phyloP scores from a whole-genome alignment of 2,329 filamentous ascomycete species.

The Stagonosporopsis chrysanthemi region DNA sequence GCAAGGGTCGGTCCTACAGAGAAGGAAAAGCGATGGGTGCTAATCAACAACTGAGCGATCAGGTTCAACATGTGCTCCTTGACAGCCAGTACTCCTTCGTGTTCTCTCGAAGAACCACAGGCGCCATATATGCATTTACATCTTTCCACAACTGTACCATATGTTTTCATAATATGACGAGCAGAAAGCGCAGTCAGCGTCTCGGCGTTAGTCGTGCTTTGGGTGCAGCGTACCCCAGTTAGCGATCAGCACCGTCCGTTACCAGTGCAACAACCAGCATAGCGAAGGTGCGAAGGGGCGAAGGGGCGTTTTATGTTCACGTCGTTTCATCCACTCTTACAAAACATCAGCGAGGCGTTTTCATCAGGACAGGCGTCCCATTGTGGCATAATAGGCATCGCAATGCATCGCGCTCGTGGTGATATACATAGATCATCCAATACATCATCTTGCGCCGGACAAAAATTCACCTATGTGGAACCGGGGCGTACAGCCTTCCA shows the following conservation, averaged over 20 bases:
- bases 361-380: background rate
- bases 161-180: background rate
- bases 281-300: slow-evolving; percentile 1
- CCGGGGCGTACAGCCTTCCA: no score
- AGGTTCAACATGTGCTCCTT: no score
- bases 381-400: background rate
- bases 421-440: no score
- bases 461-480: no score
- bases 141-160: background rate
- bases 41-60: slow-evolving; percentile 33
- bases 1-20: slow-evolving; percentile 67
- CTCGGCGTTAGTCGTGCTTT: background rate
- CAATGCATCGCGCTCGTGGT: no score
- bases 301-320: background rate
- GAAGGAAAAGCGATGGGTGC: slow-evolving; percentile 70
- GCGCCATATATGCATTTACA: background rate
- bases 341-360: background rate
- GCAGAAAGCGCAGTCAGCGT: background rate
- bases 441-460: no score
- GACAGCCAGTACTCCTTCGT: no score
- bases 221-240: background rate
- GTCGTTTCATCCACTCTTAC: background rate
- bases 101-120: background rate
- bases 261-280: background rate
- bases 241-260: background rate